These are phyloP conservation scores for Rutidosis leptorrhynchoides DNA, from an alignment of 129 eudicot genomes.

Conservation along the genomic window DNA sequence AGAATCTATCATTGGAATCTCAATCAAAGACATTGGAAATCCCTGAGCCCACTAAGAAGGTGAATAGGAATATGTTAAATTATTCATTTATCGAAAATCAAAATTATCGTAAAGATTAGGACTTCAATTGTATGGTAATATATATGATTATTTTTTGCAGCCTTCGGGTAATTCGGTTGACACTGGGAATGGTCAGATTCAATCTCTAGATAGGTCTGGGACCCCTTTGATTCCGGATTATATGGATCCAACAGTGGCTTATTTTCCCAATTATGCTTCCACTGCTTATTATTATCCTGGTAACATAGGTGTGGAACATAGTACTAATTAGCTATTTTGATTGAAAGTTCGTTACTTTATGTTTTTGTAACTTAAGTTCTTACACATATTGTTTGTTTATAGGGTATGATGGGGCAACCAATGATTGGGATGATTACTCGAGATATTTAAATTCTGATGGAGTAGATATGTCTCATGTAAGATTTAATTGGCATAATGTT, in stretches of 20 bases:
- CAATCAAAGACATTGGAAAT: slow-evolving; percentile 57
- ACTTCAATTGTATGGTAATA: not conserved
- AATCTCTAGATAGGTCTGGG: slow-evolving; percentile 48
- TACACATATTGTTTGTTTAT: too few species aligned
- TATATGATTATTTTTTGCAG: slow-evolving; percentile 19
- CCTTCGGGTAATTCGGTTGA: slow-evolving; percentile 29
- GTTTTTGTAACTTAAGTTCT: too few species aligned
- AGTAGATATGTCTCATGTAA: slow-evolving; percentile 60
- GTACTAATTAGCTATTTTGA: too few species aligned
- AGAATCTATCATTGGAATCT: slow-evolving; percentile 75
- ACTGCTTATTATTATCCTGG: slow-evolving; percentile 69
- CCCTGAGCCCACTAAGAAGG: slow-evolving; percentile 74
- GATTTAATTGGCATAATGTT: slow-evolving; percentile 1
- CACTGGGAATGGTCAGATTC: slow-evolving; percentile 45
- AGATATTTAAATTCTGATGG: slow-evolving; percentile 60
- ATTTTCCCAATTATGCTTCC: slow-evolving; percentile 55
- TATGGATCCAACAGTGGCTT: slow-evolving; percentile 61
- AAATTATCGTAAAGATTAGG: too few species aligned
- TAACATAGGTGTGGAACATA: slow-evolving; percentile 2
- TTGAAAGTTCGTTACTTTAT: not conserved
- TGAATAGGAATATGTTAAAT: not conserved
- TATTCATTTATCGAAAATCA: not conserved
- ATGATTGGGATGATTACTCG: slow-evolving; percentile 72
- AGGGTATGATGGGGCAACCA: slow-evolving; percentile 56
- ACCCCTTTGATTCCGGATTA: slow-evolving; percentile 57